These are phyloP conservation scores for Phytophthora pini DNA, from an alignment of 352 stramenopile genomes.

Conservation along the genomic window DNA sequence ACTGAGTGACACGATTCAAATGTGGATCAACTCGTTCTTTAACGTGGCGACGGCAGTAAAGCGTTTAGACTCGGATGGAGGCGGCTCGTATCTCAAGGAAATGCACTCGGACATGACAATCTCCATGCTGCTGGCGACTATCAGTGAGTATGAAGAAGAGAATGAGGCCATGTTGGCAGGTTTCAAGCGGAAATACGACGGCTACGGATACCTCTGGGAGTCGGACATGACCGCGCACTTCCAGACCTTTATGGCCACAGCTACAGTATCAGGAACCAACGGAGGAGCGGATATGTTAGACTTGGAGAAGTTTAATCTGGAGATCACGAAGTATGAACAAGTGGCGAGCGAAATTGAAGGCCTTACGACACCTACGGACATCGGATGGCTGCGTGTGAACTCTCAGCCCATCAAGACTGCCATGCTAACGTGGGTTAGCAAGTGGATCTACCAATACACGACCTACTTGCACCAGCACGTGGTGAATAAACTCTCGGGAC, in stretches of 20 bases:
- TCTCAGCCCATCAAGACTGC: constrained; percentile 97
- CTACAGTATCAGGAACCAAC: constrained; percentile 66
- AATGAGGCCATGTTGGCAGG: constrained; percentile 93
- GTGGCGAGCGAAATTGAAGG: constrained; percentile 92
- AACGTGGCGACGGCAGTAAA: constrained; percentile 97
- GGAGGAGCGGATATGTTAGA: constrained; percentile 90
- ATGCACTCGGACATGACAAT: constrained; percentile 97
- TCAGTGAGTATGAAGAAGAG: constrained; percentile 93
- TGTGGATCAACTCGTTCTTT: constrained; percentile 97
- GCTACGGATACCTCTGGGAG: constrained; percentile 97
- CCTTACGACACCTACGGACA: constrained; percentile 90
- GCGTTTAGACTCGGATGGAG: constrained; percentile 92
- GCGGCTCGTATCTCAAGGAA: constrained; percentile 97
- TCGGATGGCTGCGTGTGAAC: constrained; percentile 98
- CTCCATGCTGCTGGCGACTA: constrained; percentile 93
- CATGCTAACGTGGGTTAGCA: constrained; percentile 95
- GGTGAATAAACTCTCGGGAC: constrained; percentile 82
- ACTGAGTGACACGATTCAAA: constrained; percentile 94
- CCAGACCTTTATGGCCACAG: constrained; percentile 90
- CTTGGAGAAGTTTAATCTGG: constrained; percentile 95
- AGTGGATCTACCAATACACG: constrained; percentile 97
- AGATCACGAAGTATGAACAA: constrained; percentile 96
- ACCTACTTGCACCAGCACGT: constrained; percentile 94
- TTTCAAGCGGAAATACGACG: constrained; percentile 96
- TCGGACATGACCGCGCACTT: constrained; percentile 94